Conservation (phyloP, 208 protist genomes). For the Endotrypanum monterogeii region DNA sequence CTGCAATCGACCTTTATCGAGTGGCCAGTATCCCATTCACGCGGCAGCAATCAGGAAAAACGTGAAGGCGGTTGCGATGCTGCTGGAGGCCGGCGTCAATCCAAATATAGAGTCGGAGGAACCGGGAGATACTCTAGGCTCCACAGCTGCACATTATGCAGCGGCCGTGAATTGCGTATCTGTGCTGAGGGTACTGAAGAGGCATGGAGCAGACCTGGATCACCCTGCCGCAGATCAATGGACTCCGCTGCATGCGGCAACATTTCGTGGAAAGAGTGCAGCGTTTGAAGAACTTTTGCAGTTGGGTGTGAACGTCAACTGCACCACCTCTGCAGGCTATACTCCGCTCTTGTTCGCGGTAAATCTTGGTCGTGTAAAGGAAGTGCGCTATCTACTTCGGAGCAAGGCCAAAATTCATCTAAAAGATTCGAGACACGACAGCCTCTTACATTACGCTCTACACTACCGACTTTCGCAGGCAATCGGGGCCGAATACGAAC, state of each 20-base stretch:
- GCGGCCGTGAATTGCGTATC: conserved; percentile 35
- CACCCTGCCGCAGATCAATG: conserved; percentile 46
- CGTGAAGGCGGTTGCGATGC: conserved; percentile 30
- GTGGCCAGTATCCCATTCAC: conserved; percentile 64
- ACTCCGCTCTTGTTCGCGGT: conserved; percentile 58
- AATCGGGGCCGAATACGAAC: conserved; percentile 58
- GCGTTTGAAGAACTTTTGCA: conserved; percentile 43
- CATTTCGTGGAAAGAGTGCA: conserved; percentile 44
- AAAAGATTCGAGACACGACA: conserved; percentile 41
- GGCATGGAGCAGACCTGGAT: conserved; percentile 37
- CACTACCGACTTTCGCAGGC: conserved; percentile 57
- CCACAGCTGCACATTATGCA: conserved; percentile 62
- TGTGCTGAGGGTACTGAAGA: conserved; percentile 41
- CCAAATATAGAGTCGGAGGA: conserved; percentile 37
- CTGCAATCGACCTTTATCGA: conserved; percentile 21
- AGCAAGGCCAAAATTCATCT: conserved; percentile 34
- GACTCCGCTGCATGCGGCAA: conserved; percentile 63
- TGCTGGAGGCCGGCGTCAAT: conserved; percentile 50
- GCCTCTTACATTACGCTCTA: conserved; percentile 61
- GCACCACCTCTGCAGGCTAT: conserved; percentile 33
- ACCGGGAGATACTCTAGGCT: conserved; percentile 43
- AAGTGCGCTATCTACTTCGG: conserved; percentile 51
- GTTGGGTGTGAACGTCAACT: conserved; percentile 57
- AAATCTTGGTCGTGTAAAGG: conserved; percentile 44
- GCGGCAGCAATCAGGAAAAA: conserved; percentile 28